Evolutionary conservation across 495 filamentous ascomycete genomes (phyloP).

Genomic region (Monascus purpureus): DNA sequence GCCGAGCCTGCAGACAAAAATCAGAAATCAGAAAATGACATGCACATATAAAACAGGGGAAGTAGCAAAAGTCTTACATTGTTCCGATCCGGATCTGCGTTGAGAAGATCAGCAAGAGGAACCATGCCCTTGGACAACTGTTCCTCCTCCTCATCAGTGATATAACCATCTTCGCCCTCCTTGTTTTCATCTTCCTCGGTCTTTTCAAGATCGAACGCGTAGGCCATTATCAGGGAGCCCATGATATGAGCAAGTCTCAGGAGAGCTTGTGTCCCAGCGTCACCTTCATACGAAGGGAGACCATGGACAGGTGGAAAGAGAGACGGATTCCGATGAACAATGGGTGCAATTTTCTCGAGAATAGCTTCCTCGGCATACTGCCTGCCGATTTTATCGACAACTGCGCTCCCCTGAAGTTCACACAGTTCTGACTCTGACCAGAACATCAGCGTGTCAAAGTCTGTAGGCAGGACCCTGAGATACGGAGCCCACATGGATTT

Average conservation of each 20-base stretch:
- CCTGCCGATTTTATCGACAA: constrained; percentile 67
- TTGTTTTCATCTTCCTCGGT: constrained; percentile 37
- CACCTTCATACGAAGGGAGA: constrained; percentile 36
- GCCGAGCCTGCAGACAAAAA: constrained; percentile 32
- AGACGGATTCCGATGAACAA: constrained; percentile 32
- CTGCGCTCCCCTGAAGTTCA: constrained; percentile 63
- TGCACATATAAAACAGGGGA: neutral
- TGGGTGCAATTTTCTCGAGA: constrained; percentile 42
- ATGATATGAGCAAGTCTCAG: constrained; percentile 57
- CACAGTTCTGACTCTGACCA: constrained; percentile 61
- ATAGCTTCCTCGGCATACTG: constrained; percentile 58
- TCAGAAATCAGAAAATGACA: constrained; percentile 4
- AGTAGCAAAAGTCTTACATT: constrained; percentile 33
- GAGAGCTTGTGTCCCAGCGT: constrained; percentile 35
- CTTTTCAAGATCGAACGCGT: constrained; percentile 74
- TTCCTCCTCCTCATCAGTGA: constrained; percentile 56
- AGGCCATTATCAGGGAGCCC: constrained; percentile 84
- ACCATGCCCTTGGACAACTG: constrained; percentile 70
- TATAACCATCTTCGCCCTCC: constrained; percentile 49
- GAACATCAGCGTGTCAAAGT: constrained; percentile 84
- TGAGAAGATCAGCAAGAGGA: constrained; percentile 82
- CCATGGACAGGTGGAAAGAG: constrained; percentile 32
- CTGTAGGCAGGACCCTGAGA: constrained; percentile 60
- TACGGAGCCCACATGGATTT: constrained; percentile 66
- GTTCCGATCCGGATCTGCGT: constrained; percentile 78